phyloP scores from a whole-genome alignment of 129 eudicot species.

The Tanacetum coccineum region DNA sequence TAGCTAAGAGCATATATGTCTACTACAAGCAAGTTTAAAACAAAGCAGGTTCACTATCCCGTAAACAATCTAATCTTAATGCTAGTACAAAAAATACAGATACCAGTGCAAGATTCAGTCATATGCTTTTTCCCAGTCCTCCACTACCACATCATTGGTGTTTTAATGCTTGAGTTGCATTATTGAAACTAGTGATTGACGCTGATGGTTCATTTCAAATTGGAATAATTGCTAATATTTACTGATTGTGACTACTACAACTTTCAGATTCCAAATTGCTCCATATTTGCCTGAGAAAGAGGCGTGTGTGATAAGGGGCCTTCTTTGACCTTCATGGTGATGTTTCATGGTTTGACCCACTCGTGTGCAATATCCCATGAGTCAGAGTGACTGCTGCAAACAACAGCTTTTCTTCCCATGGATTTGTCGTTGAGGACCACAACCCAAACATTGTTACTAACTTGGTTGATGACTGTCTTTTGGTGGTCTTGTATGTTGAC shows the following conservation, averaged over 20 bases:
- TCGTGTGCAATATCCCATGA: conserved; percentile 62
- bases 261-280: conserved; percentile 48
- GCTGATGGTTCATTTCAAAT: not conserved
- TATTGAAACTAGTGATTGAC: conserved; percentile 6
- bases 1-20: too few species aligned
- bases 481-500: too few species aligned
- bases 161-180: conserved; percentile 9
- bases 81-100: too few species aligned
- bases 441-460: conserved; percentile 54
- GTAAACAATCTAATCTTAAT: too few species aligned
- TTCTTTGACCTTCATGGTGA: conserved; percentile 42
- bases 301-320: conserved; percentile 24
- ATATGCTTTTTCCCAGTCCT: too few species aligned
- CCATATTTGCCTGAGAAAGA: conserved; percentile 57
- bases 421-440: conserved; percentile 35
- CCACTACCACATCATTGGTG: conserved; percentile 42
- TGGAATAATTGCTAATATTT: conserved; percentile 14
- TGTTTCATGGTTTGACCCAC: conserved; percentile 25
- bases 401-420: conserved; percentile 78
- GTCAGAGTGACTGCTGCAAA: conserved; percentile 48
- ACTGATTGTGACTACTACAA: conserved; percentile 20
- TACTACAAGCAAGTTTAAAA: too few species aligned
- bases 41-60: too few species aligned
- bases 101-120: too few species aligned
- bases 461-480: conserved; percentile 26